phyloP scores from a whole-genome alignment of 2,329 filamentous ascomycete genomes.

The Penicillium sp. region DNA sequence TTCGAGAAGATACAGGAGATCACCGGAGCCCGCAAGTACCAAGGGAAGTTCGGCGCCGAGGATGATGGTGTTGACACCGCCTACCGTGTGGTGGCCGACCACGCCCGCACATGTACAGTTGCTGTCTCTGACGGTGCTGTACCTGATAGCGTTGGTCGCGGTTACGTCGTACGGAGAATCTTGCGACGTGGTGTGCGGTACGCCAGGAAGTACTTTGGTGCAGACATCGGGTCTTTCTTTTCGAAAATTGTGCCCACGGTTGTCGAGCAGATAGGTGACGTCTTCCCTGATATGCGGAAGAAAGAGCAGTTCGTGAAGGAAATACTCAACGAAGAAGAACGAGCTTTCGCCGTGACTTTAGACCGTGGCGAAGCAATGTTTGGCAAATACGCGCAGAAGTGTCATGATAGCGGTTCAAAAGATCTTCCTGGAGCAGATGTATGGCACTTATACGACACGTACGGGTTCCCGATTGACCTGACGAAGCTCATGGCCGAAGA shows the following conservation, averaged over 20 bases:
- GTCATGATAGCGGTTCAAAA: conserved; percentile 61
- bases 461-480: conserved; percentile 92
- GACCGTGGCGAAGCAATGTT: conserved; percentile 94
- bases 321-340: conserved; percentile 89
- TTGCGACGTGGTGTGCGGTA: conserved; percentile 80
- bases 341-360: conserved; percentile 86
- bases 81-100: conserved; percentile 95
- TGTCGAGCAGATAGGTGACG: conserved; percentile 85
- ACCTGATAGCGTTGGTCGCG: conserved; percentile 90
- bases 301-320: conserved; percentile 89
- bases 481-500: conserved; percentile 97
- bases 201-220: conserved; percentile 90
- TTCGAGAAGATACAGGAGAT: conserved; percentile 82
- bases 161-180: conserved; percentile 91
- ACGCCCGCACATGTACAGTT: conserved; percentile 85
- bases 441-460: conserved; percentile 95
- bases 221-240: conserved; percentile 93
- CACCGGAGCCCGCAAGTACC: conserved; percentile 76
- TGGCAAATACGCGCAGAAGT: conserved; percentile 75
- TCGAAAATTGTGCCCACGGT: conserved; percentile 86
- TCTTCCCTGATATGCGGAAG: conserved; percentile 88
- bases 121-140: conserved; percentile 88
- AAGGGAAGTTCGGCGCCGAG: conserved; percentile 85
- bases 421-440: conserved; percentile 79
- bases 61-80: conserved; percentile 96